These are phyloP conservation scores for Dysphania ambrosioides DNA, from an alignment of 148 eudicot species.

Conservation along the genomic window DNA sequence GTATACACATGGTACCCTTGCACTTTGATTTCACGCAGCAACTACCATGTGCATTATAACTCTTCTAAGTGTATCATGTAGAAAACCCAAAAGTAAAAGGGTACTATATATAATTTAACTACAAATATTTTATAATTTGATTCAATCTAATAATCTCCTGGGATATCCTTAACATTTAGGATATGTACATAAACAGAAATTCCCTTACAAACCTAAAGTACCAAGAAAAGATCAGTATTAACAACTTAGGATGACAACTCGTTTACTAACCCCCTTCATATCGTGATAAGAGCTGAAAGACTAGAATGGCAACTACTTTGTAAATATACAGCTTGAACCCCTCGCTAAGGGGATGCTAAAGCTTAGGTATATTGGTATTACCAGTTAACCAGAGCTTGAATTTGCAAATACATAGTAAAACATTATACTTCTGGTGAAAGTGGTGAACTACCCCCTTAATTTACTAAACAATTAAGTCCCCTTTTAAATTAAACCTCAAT, in stretches of 20 bases:
- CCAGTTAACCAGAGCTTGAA: background rate
- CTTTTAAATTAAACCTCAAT: too few relatives aligned
- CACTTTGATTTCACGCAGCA: too few relatives aligned
- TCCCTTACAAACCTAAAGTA: background rate
- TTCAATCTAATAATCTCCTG: background rate
- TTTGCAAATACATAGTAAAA: background rate
- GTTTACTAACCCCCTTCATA: background rate
- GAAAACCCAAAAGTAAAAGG: too few relatives aligned
- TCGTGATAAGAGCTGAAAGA: background rate
- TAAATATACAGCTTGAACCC: background rate
- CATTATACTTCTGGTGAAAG: too few relatives aligned
- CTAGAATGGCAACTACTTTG: background rate
- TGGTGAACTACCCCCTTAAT: too few relatives aligned
- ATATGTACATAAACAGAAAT: background rate
- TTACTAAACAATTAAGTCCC: too few relatives aligned
- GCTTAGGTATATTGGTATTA: background rate
- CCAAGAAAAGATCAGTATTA: background rate
- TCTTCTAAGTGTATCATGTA: too few relatives aligned
- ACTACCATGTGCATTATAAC: too few relatives aligned
- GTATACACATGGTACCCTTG: too few relatives aligned
- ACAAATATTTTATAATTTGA: too few relatives aligned
- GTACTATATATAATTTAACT: too few relatives aligned
- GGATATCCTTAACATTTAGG: background rate
- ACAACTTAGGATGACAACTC: background rate
- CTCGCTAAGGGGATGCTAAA: background rate